phyloP scores from a whole-genome alignment of 2,329 filamentous ascomycete species.

The Sporothrix brunneoviolacea region DNA sequence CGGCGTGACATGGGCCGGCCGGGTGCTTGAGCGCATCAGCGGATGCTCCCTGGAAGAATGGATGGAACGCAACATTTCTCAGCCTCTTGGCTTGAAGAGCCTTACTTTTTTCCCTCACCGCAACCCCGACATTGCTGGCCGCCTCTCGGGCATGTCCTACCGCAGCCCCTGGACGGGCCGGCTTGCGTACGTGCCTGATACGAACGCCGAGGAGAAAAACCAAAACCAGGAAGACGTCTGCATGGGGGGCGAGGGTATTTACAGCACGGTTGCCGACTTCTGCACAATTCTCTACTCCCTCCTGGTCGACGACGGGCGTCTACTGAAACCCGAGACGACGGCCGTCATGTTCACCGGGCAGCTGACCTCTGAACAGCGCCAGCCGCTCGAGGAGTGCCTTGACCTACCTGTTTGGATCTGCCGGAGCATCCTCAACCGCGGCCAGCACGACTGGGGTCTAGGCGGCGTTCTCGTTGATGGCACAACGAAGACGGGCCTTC shows the following conservation, averaged over 20 bases:
- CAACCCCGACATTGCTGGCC: conserved; percentile 8
- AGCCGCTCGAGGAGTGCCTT: conserved; percentile 16
- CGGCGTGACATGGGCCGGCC: conserved; percentile 26
- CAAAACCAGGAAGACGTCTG: conserved; percentile 6
- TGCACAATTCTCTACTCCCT: conserved; percentile 20
- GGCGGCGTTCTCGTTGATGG: conserved; percentile 21
- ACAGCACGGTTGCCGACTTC: conserved; percentile 18
- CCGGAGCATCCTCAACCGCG: conserved; percentile 16
- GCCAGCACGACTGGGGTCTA: conserved; percentile 22
- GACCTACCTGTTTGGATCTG: conserved; percentile 21
- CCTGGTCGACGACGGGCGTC: conserved; percentile 21
- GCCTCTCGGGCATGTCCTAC: conserved; percentile 2
- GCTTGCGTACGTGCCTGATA: background rate
- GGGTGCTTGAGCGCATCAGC: conserved; percentile 21
- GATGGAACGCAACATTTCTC: conserved; percentile 20
- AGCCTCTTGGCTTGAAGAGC: conserved; percentile 17
- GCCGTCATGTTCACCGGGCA: conserved; percentile 21
- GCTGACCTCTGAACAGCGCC: conserved; percentile 9
- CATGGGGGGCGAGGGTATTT: conserved; percentile 24
- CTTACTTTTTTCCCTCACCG: conserved; percentile 23
- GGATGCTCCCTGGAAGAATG: conserved; percentile 22
- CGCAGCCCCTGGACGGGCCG: conserved; percentile 5
- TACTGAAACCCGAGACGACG: conserved; percentile 16
- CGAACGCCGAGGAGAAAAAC: conserved; percentile 2
- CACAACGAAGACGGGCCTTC: conserved; percentile 14